Evolutionary conservation across 2,329 filamentous ascomycete genomes (phyloP), one percentile per base, ranked within the genome.

Genomic region (Cryphonectria japonica): DNA sequence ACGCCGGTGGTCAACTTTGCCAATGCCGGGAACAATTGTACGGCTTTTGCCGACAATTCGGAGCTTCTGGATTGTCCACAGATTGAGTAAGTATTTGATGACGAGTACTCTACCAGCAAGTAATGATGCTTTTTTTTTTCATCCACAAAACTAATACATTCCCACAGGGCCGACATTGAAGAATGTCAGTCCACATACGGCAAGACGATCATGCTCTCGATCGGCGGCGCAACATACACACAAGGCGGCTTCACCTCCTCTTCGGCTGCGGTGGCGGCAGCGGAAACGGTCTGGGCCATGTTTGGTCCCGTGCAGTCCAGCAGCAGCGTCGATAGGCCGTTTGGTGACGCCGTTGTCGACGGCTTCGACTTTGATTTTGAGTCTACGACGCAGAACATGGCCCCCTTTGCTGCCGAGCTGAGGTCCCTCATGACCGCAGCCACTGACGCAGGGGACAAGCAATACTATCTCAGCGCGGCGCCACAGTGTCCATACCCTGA

Each of bases 281-380:
- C 92, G 0, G 80, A 91, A 68, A 83, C 86, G 29, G 81, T 94
- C 70, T 94, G 92, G 92, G 83, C 87, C 66, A 91, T 90, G 73
- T 94, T 93, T 78, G 92, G 92, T 2, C 89, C 91, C 5, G 77
- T 80, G 9, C 76, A 79, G 52, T 75, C 80, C 16, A 82, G 80
- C 41, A 83, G 80, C 57, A 79, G 78, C 1, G 82, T 82, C 9
- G 83, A 87, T 69, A 88, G 92, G 11, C 92, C 92, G 1, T 94
- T 94, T 77, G 90, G 90, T 68, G 80, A 81, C 16, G 87, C 89
- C 13, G 83, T 88, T 4, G 81, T 94, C 59, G 91, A 94, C 78
- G 92, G 92, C 5, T 93, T 94, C 78, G 92, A 94, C 80, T 89
- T 94, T 74, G 92, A 94, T 78, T 90, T 94, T 73, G 92, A 94